Conservation (phyloP, 805 yeast species). For the Metschnikowia santaceciliae region DNA sequence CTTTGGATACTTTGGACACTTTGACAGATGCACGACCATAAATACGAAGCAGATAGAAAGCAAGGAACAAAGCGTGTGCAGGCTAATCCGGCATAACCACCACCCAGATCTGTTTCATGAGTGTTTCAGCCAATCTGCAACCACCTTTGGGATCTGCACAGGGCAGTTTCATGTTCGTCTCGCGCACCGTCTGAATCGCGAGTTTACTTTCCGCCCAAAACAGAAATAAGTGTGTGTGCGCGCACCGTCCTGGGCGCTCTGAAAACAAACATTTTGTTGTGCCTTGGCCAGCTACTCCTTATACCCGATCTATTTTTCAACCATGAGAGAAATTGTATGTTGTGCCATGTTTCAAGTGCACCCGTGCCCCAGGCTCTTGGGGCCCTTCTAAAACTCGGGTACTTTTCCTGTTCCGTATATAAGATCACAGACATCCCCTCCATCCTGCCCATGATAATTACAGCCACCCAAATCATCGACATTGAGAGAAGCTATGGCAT, state of each 20-base stretch:
- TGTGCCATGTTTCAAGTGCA: neutral
- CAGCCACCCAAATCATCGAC: too few relatives aligned
- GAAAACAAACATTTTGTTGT: constrained; percentile 17
- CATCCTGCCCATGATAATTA: too few relatives aligned
- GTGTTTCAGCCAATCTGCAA: neutral
- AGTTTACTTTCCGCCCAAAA: constrained; percentile 11
- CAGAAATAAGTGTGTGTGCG: constrained; percentile 19
- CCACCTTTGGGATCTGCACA: neutral
- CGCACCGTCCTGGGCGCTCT: constrained; percentile 17
- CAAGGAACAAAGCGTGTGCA: too few relatives aligned
- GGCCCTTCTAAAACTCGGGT: too few relatives aligned
- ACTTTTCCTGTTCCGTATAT: too few relatives aligned
- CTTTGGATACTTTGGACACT: too few relatives aligned
- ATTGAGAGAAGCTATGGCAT: too few relatives aligned
- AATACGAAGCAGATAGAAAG: too few relatives aligned
- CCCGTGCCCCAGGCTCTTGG: too few relatives aligned
- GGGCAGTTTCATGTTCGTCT: neutral
- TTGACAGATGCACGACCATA: too few relatives aligned
- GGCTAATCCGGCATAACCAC: too few relatives aligned
- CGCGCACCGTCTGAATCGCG: constrained; percentile 3
- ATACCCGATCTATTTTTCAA: constrained; percentile 7
- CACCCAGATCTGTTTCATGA: neutral
- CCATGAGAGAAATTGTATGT: constrained; percentile 31
- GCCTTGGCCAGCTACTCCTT: constrained; percentile 3
- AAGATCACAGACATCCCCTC: too few relatives aligned